phyloP scores from a whole-genome alignment of 352 stramenopile genomes.

The Globisporangium recalcitrans region DNA sequence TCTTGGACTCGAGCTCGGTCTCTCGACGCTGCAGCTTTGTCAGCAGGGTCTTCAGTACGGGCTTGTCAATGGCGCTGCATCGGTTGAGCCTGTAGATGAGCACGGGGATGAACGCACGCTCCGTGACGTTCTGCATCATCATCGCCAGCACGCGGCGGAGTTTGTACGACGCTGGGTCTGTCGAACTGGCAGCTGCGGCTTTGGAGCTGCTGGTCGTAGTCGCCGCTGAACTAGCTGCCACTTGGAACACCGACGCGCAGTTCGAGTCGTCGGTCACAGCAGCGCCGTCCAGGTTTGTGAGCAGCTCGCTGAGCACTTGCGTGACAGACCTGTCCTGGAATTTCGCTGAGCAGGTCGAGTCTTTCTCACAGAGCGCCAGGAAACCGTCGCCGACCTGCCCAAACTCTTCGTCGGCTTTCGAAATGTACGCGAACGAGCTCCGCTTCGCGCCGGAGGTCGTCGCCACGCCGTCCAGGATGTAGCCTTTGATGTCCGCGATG shows the following conservation, averaged over 20 bases:
- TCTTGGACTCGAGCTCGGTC: slow-evolving; percentile 6
- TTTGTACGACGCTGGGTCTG: slow-evolving; percentile 14
- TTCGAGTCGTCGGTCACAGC: slow-evolving; percentile 5
- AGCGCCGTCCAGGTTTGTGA: slow-evolving; percentile 28
- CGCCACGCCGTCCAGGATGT: slow-evolving; percentile 51
- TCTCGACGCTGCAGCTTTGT: slow-evolving; percentile 18
- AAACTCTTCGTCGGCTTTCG: slow-evolving; percentile 38
- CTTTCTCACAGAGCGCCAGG: slow-evolving; percentile 35
- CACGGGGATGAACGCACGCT: slow-evolving; percentile 60
- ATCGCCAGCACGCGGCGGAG: slow-evolving; percentile 23
- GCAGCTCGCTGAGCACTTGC: slow-evolving; percentile 33
- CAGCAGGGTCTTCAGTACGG: slow-evolving; percentile 36
- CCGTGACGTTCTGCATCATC: slow-evolving; percentile 37
- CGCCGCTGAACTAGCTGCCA: background rate
- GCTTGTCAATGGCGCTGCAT: slow-evolving; percentile 39
- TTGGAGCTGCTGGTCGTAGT: background rate
- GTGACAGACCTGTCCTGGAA: slow-evolving; percentile 28
- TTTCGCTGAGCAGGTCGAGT: slow-evolving; percentile 35
- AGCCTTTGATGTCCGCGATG: slow-evolving; percentile 43
- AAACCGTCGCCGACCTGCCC: slow-evolving; percentile 40
- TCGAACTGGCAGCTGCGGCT: background rate
- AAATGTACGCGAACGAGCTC: slow-evolving; percentile 18
- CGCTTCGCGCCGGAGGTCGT: slow-evolving; percentile 26
- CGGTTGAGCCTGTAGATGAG: slow-evolving; percentile 55
- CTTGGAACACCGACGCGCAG: slow-evolving; percentile 13